Evolutionary conservation across 2,329 filamentous ascomycete species (phyloP).

Genomic region (Atkinsonella hypoxylon): DNA sequence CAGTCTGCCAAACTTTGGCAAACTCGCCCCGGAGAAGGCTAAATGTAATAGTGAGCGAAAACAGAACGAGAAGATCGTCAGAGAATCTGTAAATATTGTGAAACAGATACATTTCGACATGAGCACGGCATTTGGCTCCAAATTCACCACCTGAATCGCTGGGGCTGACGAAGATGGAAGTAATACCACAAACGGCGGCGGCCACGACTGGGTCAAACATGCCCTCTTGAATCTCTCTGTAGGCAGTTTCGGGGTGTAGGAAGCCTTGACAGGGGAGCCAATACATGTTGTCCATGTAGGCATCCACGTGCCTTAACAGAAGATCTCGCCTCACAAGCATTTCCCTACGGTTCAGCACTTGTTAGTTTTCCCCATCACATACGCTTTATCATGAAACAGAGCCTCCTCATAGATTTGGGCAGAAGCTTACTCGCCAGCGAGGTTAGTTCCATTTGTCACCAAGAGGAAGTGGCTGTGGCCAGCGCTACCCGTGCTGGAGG

Average conservation of each 20-base stretch:
- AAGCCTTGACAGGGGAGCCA: slow-evolving; percentile 27
- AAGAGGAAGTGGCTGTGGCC: slow-evolving; percentile 10
- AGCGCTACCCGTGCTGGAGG: slow-evolving; percentile 7
- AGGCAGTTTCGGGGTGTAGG: slow-evolving; percentile 23
- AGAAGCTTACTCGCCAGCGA: slow-evolving; percentile 19
- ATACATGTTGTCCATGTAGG: slow-evolving; percentile 27
- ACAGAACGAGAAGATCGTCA: slow-evolving; percentile 21
- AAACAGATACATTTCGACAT: slow-evolving; percentile 28
- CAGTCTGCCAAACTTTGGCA: slow-evolving; percentile 28
- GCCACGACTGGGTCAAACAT: slow-evolving; percentile 22
- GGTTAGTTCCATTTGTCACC: slow-evolving; percentile 12
- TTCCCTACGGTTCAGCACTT: slow-evolving; percentile 13
- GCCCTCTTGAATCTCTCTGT: slow-evolving; percentile 24
- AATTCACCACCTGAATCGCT: slow-evolving; percentile 22
- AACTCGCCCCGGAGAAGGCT: slow-evolving; percentile 25
- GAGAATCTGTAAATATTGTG: slow-evolving; percentile 27
- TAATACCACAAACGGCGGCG: slow-evolving; percentile 27
- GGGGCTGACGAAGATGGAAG: slow-evolving; percentile 24
- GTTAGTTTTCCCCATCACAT: background rate
- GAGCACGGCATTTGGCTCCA: slow-evolving; percentile 24
- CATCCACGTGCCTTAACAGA: slow-evolving; percentile 24
- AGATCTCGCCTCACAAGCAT: slow-evolving; percentile 23
- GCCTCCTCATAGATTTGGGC: background rate
- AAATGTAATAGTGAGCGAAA: slow-evolving; percentile 23
- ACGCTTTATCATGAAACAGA: background rate